Conservation (phyloP, 345 rosid species). For the Mallotus nudiflorus region DNA sequence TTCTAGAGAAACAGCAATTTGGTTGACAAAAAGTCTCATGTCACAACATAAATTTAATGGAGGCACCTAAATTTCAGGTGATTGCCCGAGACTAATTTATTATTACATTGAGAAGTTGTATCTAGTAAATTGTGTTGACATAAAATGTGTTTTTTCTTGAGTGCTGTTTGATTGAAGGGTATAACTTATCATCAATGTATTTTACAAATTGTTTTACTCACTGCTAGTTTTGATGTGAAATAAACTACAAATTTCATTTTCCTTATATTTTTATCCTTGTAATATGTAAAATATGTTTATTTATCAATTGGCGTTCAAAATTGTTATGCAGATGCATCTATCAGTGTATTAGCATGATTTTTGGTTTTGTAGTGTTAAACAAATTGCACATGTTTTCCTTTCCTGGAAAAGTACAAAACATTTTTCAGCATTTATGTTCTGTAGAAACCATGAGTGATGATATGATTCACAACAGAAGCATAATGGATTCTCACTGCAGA, state of each 20-base stretch:
- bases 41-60: slow-evolving; percentile 68
- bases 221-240: slow-evolving; percentile 11
- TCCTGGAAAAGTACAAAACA: too few species aligned
- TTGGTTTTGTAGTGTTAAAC: too few species aligned
- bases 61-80: slow-evolving; percentile 40
- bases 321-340: too few species aligned
- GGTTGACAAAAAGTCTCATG: slow-evolving; percentile 90
- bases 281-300: too few species aligned
- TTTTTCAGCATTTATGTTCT: too few species aligned
- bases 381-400: too few species aligned
- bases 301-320: too few species aligned
- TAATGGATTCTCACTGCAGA: too few species aligned
- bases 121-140: slow-evolving; percentile 13
- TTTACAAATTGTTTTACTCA: slow-evolving; percentile 25
- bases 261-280: background rate
- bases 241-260: slow-evolving; percentile 2
- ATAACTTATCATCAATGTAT: slow-evolving; percentile 18
- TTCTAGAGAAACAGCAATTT: slow-evolving; percentile 96
- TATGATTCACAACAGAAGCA: too few species aligned
- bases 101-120: slow-evolving; percentile 13
- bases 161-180: slow-evolving; percentile 35
- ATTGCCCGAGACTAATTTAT: slow-evolving; percentile 29
- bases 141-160: slow-evolving; percentile 18
- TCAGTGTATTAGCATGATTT: too few species aligned
- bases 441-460: too few species aligned